Conservation (phyloP, 306 rosid genomes). For the Delonix regia region DNA sequence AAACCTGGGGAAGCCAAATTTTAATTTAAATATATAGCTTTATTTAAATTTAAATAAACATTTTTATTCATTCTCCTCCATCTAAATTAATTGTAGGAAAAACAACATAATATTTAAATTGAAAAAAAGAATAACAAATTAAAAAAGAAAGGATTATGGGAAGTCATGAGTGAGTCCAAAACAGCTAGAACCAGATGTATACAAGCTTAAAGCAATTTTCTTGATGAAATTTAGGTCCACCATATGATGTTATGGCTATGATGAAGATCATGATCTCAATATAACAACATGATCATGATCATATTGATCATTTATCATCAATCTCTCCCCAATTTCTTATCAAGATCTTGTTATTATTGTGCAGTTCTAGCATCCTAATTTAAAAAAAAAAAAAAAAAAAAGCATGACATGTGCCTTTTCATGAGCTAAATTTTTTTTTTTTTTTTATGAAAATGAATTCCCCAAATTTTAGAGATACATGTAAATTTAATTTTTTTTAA, state of each 20-base stretch:
- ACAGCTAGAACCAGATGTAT: background rate
- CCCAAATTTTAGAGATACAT: too few relatives aligned
- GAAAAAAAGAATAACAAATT: too few relatives aligned
- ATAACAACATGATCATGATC: conserved; percentile 1
- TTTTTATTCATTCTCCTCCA: too few relatives aligned
- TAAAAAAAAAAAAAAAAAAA: background rate
- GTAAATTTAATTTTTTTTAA: too few relatives aligned
- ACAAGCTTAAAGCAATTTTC: background rate
- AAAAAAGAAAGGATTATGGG: too few relatives aligned
- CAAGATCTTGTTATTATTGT: background rate
- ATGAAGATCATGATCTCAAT: background rate
- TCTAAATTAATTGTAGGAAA: too few relatives aligned
- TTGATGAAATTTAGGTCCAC: background rate
- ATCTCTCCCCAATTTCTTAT: background rate
- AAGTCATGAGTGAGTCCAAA: too few relatives aligned
- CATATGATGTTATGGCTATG: background rate
- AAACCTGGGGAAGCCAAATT: too few relatives aligned
- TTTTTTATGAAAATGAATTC: too few relatives aligned
- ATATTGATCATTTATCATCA: background rate
- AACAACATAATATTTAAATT: too few relatives aligned
- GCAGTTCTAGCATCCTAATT: background rate
- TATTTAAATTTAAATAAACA: too few relatives aligned
- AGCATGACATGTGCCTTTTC: background rate
- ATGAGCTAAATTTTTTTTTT: background rate
- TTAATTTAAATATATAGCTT: too few relatives aligned